These are phyloP conservation scores for Anethum foeniculum DNA, from an alignment of 140 eudicot species.

Conservation along the genomic window DNA sequence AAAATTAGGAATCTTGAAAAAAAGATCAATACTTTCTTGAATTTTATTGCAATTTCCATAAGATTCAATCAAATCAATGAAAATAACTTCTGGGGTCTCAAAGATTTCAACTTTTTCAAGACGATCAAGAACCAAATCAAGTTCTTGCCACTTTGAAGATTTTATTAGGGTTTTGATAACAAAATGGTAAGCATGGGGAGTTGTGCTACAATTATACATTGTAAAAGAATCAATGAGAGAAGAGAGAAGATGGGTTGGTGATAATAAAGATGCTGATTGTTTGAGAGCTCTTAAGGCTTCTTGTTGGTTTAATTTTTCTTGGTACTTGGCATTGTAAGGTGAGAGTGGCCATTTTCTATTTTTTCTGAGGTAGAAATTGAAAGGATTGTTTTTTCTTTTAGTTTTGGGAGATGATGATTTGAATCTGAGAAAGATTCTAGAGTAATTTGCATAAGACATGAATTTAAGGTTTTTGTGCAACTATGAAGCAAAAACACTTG, in stretches of 20 bases:
- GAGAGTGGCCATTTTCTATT: conserved; percentile 69
- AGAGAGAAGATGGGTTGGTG: conserved; percentile 27
- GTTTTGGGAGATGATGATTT: conserved; percentile 25
- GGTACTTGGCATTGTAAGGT: conserved; percentile 46
- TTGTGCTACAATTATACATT: conserved; percentile 43
- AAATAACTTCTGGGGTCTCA: conserved; percentile 57
- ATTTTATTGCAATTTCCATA: conserved; percentile 30
- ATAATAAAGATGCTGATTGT: conserved; percentile 24
- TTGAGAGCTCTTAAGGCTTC: conserved; percentile 47
- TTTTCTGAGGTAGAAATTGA: conserved; percentile 47
- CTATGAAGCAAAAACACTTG: neutral
- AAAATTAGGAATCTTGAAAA: conserved; percentile 43
- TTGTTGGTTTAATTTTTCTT: conserved; percentile 29
- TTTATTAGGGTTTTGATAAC: conserved; percentile 45
- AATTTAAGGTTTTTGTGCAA: neutral
- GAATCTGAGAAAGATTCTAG: conserved; percentile 6
- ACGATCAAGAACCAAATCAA: conserved; percentile 36
- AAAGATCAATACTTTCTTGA: conserved; percentile 50
- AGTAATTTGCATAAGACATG: neutral
- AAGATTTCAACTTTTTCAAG: conserved; percentile 46
- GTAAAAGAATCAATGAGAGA: conserved; percentile 39
- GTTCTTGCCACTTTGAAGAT: conserved; percentile 33
- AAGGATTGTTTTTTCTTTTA: conserved; percentile 22
- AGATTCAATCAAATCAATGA: conserved; percentile 49
- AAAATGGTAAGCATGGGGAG: conserved; percentile 56